phyloP scores from a whole-genome alignment of 2,329 filamentous ascomycete genomes.

The Plenodomus tracheiphilus region DNA sequence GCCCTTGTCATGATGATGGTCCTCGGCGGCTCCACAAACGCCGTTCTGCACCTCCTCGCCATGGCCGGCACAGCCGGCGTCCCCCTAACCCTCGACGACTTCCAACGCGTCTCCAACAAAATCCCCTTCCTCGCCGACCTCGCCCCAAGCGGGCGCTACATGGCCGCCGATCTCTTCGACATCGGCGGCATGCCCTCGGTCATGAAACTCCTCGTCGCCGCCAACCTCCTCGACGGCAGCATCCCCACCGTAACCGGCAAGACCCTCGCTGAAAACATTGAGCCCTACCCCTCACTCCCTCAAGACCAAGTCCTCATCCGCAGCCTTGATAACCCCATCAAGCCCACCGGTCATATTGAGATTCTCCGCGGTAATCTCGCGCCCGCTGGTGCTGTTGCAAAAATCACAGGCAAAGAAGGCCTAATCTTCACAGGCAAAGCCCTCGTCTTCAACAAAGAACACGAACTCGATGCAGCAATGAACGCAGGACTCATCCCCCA shows the following conservation, averaged over 20 bases:
- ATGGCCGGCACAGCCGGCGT: constrained; percentile 87
- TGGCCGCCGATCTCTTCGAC: constrained; percentile 85
- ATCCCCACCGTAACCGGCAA: constrained; percentile 83
- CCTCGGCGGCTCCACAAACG: constrained; percentile 87
- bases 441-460: constrained; percentile 84
- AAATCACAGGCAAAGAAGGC: constrained; percentile 96
- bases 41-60: constrained; percentile 84
- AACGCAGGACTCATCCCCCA: constrained; percentile 70
- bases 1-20: constrained; percentile 89
- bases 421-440: constrained; percentile 79
- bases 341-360: constrained; percentile 82
- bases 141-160: constrained; percentile 79
- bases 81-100: constrained; percentile 75
- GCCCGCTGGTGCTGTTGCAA: constrained; percentile 86
- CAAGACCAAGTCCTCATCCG: constrained; percentile 83
- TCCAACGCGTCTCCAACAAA: constrained; percentile 78
- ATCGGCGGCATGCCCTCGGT: constrained; percentile 85
- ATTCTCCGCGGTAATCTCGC: constrained; percentile 87
- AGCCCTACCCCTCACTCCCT: constrained; percentile 73
- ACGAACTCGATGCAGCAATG: constrained; percentile 74
- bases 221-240: constrained; percentile 72
- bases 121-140: constrained; percentile 86
- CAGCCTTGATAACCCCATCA: constrained; percentile 80
- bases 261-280: constrained; percentile 80
- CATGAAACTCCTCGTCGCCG: constrained; percentile 80